Evolutionary conservation across 805 yeast genomes (phyloP).

Genomic region (Komagataella mondaviorum): DNA sequence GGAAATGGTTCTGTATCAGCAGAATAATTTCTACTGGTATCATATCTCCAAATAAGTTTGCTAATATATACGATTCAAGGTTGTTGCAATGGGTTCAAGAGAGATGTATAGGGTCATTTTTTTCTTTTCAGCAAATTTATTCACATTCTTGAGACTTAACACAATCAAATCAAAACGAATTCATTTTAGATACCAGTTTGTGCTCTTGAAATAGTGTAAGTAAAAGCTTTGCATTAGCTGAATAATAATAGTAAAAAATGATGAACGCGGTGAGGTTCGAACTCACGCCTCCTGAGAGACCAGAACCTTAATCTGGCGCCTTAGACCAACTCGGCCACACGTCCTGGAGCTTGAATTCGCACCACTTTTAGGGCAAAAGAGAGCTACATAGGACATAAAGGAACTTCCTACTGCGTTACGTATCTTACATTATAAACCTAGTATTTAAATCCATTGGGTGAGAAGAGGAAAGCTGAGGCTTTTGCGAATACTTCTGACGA

Average conservation of each 20-base stretch:
- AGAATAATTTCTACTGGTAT: too few species aligned
- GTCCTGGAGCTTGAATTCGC: slow-evolving; percentile 5
- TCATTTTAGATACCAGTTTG: too few species aligned
- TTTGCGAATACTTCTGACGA: slow-evolving; percentile 56
- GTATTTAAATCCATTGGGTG: slow-evolving; percentile 62
- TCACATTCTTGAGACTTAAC: too few species aligned
- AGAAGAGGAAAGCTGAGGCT: slow-evolving; percentile 70
- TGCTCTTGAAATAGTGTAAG: too few species aligned
- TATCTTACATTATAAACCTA: slow-evolving; percentile 19
- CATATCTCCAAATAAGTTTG: too few species aligned
- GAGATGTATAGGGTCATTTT: too few species aligned
- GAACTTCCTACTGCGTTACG: background rate
- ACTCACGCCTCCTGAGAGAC: slow-evolving; percentile 17
- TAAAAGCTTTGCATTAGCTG: background rate
- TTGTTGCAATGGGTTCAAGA: too few species aligned
- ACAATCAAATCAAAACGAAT: too few species aligned
- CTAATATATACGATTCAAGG: too few species aligned
- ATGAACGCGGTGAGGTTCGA: slow-evolving; percentile 17
- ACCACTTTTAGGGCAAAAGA: background rate
- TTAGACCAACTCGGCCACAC: slow-evolving; percentile 16
- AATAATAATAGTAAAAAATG: slow-evolving; percentile 3
- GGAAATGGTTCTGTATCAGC: too few species aligned
- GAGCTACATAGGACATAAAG: background rate
- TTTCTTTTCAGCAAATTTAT: too few species aligned
- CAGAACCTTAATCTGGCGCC: slow-evolving; percentile 17